phyloP scores from a whole-genome alignment of 345 rosid genomes.

The Pseudoturritis turrita region DNA sequence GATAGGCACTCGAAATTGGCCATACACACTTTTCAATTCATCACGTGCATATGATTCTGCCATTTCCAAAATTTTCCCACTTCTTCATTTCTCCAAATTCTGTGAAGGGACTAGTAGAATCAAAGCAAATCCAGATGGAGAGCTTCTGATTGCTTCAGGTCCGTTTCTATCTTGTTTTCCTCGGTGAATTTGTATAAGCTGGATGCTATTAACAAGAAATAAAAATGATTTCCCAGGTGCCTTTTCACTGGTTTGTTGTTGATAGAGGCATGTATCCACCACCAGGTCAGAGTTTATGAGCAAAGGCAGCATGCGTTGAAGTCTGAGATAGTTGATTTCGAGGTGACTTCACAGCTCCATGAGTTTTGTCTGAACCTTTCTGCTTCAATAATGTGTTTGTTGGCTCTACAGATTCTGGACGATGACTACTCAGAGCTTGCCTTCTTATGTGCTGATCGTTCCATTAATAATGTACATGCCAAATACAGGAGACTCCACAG shows the following conservation, averaged over 20 bases:
- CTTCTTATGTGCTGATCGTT: conserved; percentile 85
- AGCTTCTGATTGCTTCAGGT: conserved; percentile 84
- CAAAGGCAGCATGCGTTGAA: conserved; percentile 66
- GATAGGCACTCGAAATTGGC: neutral
- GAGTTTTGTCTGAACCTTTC: conserved; percentile 6
- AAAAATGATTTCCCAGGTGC: neutral
- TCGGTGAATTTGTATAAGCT: neutral
- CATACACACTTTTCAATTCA: neutral
- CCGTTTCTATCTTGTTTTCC: neutral
- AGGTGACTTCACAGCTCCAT: conserved; percentile 37
- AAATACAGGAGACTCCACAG: conserved; percentile 82
- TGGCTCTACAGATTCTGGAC: conserved; percentile 51
- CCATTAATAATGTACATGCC: conserved; percentile 78
- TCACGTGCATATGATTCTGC: conserved; percentile 1
- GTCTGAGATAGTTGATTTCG: conserved; percentile 85
- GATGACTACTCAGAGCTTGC: conserved; percentile 93
- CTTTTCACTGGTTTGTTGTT: conserved; percentile 11
- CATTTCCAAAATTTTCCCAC: neutral
- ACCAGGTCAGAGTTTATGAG: conserved; percentile 82
- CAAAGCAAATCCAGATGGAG: conserved; percentile 77
- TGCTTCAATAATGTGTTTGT: neutral
- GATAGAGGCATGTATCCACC: conserved; percentile 80
- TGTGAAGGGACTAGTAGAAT: conserved; percentile 46
- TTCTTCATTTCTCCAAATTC: neutral
- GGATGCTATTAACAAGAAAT: neutral